Base-by-base conservation (phyloP, 2,329 filamentous ascomycete species). In the Arthroderma sp. region DNA sequence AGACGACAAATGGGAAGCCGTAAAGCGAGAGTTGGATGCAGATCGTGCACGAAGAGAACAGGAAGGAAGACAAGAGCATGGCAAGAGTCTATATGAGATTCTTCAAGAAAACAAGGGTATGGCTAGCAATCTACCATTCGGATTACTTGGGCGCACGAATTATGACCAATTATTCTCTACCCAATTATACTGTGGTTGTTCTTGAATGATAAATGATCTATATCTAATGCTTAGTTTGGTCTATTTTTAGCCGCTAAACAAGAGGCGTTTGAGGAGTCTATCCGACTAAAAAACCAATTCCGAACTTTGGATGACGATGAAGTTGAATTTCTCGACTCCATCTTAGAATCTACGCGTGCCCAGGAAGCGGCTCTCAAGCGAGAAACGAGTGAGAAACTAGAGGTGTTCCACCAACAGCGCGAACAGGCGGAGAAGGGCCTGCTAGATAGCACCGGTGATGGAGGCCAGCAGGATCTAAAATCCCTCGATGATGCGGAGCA, bases 351-450 rank as follows among this genome's bases (percentile, higher is more conserved):
- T 5, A 73, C 72, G 28, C 66, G 75, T 28, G 70, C 69, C 22
- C 67, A 77, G 55, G 77, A 80, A 53, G 69, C 65, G 2, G 71
- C 68, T 3, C 66, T 80, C 38, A 72, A 68, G 53, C 73, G 69
- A 52, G 74, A 81, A 51, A 80, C 75, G 0, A 63, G 65, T 4
- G 74, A 78, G 50, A 72, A 76, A 54, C 60, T 82, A 7, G 74
- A 78, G 36, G 54, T 66, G 1, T 82, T 81, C 51, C 70, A 75
- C 29, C 69, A 68, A 49, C 73, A 75, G 53, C 75, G 74, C 48
- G 74, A 79, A 50, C 71, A 77, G 50, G 73, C 70, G 1, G 76
- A 80, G 57, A 70, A 70, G 51, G 45, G 61, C 50, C 54, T 67
- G 6, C 46, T 64, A 6, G 66, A 67, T 38, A 59, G 63, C 22